Percentiles rank a stretch among this genome's conserved stretches.
These are phyloP conservation scores for Galeopsis tetrahit DNA, from an alignment of 257 asterid species.

Conservation along the genomic window DNA sequence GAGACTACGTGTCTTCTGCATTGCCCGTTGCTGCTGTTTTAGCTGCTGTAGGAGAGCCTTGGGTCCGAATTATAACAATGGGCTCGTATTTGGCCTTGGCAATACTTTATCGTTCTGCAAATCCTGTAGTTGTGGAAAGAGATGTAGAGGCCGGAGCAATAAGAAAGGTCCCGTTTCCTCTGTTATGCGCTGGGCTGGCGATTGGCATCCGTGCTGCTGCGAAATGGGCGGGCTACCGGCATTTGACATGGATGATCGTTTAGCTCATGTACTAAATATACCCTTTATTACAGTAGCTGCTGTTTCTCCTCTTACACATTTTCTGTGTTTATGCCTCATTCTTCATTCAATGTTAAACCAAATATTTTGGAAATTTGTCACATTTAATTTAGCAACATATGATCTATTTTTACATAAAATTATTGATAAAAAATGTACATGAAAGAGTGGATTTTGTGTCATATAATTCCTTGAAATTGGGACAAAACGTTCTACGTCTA, in stretches of 20 bases:
- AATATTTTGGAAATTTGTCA: background rate
- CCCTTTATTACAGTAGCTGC: background rate
- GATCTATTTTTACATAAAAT: too few relatives aligned
- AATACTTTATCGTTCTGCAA: conserved; percentile 45
- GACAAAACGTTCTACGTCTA: too few relatives aligned
- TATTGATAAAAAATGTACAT: too few relatives aligned
- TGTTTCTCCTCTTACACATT: background rate
- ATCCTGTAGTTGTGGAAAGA: conserved; percentile 35
- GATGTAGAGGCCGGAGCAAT: conserved; percentile 37
- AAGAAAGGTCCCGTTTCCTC: conserved; percentile 65
- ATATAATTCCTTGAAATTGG: too few relatives aligned
- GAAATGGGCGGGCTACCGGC: conserved; percentile 93
- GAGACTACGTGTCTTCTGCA: conserved; percentile 78
- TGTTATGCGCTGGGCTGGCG: conserved; percentile 76
- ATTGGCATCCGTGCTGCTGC: conserved; percentile 77
- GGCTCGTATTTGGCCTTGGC: conserved; percentile 69
- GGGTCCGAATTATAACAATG: conserved; percentile 72
- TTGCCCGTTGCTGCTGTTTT: conserved; percentile 80
- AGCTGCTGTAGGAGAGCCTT: conserved; percentile 92
- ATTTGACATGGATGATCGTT: conserved; percentile 97
- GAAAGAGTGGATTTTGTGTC: too few relatives aligned
- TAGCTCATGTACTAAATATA: conserved; percentile 30
- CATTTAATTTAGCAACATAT: too few relatives aligned
- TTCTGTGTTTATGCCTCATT: background rate
- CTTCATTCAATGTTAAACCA: background rate